phyloP scores from a whole-genome alignment of 208 protist species.

The Acanthamoeba culbertsoni region DNA sequence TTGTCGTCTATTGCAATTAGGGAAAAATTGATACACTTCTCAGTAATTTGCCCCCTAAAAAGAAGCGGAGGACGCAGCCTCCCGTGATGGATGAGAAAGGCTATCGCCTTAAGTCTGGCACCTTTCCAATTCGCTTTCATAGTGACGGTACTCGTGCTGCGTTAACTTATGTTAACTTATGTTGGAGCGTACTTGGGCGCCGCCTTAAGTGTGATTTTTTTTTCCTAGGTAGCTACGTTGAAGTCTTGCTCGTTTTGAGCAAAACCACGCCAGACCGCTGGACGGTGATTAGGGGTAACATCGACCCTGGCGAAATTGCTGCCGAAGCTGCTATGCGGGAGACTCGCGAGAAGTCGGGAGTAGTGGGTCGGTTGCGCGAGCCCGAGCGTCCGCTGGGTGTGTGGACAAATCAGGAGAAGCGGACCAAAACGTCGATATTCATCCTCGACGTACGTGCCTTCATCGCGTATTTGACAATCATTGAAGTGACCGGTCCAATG shows the following conservation, averaged over 20 bases:
- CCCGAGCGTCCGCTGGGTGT: constrained; percentile 44
- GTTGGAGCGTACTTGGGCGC: no score
- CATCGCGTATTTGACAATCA: no score
- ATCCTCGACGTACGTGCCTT: constrained; percentile 15
- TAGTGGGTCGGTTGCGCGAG: constrained; percentile 1
- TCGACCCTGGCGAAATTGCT: constrained; percentile 36
- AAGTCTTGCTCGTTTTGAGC: constrained; percentile 22
- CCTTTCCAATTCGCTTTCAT: background rate
- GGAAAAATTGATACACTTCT: background rate
- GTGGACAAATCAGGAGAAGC: constrained; percentile 12
- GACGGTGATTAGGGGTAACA: constrained; percentile 4
- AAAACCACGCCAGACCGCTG: background rate
- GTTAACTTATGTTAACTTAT: no score
- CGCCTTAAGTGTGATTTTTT: background rate
- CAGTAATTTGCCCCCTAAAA: background rate
- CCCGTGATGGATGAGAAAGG: background rate
- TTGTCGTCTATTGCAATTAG: background rate
- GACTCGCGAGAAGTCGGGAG: background rate
- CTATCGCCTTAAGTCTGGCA: constrained; percentile 26
- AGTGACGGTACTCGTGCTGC: background rate
- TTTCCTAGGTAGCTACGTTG: background rate
- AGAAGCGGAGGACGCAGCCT: background rate
- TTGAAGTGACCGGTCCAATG: no score
- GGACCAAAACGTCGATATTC: constrained; percentile 41
- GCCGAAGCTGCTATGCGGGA: constrained; percentile 17